phyloP scores from a whole-genome alignment of 192 early-diverging fungal genomes.

The Gigaspora rosea region DNA sequence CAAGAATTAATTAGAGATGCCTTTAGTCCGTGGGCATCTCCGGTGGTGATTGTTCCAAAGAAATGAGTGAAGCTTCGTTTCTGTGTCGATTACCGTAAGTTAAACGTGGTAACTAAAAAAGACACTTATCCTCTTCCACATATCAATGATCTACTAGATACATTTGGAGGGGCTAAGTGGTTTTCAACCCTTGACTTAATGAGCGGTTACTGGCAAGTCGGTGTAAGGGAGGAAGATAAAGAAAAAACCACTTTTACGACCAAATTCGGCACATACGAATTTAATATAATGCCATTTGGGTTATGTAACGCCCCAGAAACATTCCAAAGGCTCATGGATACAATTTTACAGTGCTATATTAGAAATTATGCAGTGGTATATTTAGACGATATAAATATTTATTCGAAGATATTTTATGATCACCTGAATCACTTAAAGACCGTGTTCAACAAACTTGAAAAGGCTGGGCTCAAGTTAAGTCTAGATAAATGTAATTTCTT shows the following conservation, averaged over 20 bases:
- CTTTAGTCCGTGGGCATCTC: slow-evolving; percentile 16
- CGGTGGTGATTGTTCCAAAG: slow-evolving; percentile 44
- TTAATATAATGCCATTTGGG: slow-evolving; percentile 39
- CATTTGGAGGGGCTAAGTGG: slow-evolving; percentile 18
- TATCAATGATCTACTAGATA: slow-evolving; percentile 41
- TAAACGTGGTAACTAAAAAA: slow-evolving; percentile 43
- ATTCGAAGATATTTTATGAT: slow-evolving; percentile 36
- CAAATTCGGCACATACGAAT: slow-evolving; percentile 39
- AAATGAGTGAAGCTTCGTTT: slow-evolving; percentile 33
- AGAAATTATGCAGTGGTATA: neutral
- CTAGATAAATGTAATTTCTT: too few relatives aligned
- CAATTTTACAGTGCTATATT: slow-evolving; percentile 32
- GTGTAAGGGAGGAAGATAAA: neutral
- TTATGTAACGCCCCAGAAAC: slow-evolving; percentile 42
- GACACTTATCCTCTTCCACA: slow-evolving; percentile 45
- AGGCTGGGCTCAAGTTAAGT: neutral
- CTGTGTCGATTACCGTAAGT: slow-evolving; percentile 45
- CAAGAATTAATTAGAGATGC: too few relatives aligned
- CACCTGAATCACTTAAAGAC: neutral
- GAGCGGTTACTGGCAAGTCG: slow-evolving; percentile 33
- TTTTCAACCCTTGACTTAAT: slow-evolving; percentile 35
- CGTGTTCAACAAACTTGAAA: neutral
- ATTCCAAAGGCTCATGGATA: slow-evolving; percentile 48
- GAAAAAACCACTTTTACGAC: slow-evolving; percentile 41
- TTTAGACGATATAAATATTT: slow-evolving; percentile 52